Evolutionary conservation across 1,139 yeast genomes (phyloP).

Genomic region (Groenewaldozyma auringiensis): DNA sequence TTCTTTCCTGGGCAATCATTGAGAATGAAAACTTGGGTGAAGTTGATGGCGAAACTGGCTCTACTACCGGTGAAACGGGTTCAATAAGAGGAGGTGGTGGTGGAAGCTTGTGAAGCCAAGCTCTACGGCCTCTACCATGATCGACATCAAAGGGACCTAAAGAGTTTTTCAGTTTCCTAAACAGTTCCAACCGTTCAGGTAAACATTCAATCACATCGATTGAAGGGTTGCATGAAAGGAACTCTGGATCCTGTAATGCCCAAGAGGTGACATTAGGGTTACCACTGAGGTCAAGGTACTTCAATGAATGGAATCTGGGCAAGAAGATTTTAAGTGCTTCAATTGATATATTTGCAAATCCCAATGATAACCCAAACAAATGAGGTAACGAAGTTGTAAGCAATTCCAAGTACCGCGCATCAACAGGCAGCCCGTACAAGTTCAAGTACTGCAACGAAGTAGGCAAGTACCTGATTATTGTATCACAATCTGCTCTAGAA

Average conservation of each 20-base stretch:
- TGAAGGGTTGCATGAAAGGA: slow-evolving; percentile 35
- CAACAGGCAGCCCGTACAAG: slow-evolving; percentile 69
- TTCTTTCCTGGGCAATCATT: slow-evolving; percentile 21
- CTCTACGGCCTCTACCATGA: slow-evolving; percentile 65
- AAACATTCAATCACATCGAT: slow-evolving; percentile 36
- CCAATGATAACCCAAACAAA: slow-evolving; percentile 56
- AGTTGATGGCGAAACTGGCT: slow-evolving; percentile 10
- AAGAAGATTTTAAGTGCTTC: slow-evolving; percentile 46
- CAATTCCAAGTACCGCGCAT: slow-evolving; percentile 40
- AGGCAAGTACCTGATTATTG: slow-evolving; percentile 38
- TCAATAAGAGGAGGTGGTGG: not conserved
- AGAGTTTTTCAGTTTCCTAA: slow-evolving; percentile 19
- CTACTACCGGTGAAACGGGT: slow-evolving; percentile 8
- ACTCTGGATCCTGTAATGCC: slow-evolving; percentile 43
- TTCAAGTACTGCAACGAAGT: slow-evolving; percentile 50
- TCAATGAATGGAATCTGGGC: slow-evolving; percentile 27
- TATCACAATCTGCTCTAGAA: slow-evolving; percentile 37
- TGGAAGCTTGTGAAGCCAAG: slow-evolving; percentile 44
- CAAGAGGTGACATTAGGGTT: slow-evolving; percentile 39
- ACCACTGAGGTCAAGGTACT: slow-evolving; percentile 47
- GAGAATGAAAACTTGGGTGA: slow-evolving; percentile 22
- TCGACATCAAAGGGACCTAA: slow-evolving; percentile 38
- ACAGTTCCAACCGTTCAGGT: slow-evolving; percentile 27
- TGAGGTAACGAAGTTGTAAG: slow-evolving; percentile 33
- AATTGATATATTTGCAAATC: slow-evolving; percentile 47